phyloP scores from a whole-genome alignment of 805 yeast species.

The Saccharomyces eubayanus region DNA sequence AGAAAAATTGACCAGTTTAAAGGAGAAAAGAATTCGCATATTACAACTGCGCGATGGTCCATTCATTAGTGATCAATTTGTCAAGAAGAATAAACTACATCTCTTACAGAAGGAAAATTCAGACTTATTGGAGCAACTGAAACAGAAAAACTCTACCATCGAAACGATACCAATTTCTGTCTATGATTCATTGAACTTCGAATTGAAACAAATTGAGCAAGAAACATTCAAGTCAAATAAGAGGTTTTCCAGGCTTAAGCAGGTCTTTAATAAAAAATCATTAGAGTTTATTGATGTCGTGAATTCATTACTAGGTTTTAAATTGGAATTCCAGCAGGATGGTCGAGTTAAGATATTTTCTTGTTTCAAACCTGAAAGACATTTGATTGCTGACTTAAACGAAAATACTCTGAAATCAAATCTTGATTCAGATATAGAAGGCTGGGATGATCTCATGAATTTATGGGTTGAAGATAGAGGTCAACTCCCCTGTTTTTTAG shows the following conservation, averaged over 20 bases:
- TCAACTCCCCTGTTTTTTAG: slow-evolving; percentile 69
- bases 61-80: slow-evolving; percentile 48
- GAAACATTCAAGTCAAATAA: slow-evolving; percentile 45
- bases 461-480: slow-evolving; percentile 62
- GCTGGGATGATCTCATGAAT: slow-evolving; percentile 45
- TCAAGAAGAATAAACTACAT: slow-evolving; percentile 45
- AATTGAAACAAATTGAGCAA: slow-evolving; percentile 39
- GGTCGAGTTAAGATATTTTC: slow-evolving; percentile 48
- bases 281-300: slow-evolving; percentile 61
- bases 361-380: slow-evolving; percentile 36
- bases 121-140: slow-evolving; percentile 36
- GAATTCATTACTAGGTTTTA: slow-evolving; percentile 61
- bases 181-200: slow-evolving; percentile 53
- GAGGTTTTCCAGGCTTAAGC: slow-evolving; percentile 42
- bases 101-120: slow-evolving; percentile 51
- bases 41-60: slow-evolving; percentile 64
- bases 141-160: slow-evolving; percentile 7
- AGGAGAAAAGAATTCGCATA: slow-evolving; percentile 39
- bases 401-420: slow-evolving; percentile 47
- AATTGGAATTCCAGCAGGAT: slow-evolving; percentile 56
- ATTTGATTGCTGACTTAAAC: slow-evolving; percentile 49
- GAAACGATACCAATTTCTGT: slow-evolving; percentile 48
- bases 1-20: slow-evolving; percentile 28
- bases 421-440: slow-evolving; percentile 22
- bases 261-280: slow-evolving; percentile 58